Conservation (phyloP, 2,329 filamentous ascomycete species). For the Calonectria pseudoturangicola region DNA sequence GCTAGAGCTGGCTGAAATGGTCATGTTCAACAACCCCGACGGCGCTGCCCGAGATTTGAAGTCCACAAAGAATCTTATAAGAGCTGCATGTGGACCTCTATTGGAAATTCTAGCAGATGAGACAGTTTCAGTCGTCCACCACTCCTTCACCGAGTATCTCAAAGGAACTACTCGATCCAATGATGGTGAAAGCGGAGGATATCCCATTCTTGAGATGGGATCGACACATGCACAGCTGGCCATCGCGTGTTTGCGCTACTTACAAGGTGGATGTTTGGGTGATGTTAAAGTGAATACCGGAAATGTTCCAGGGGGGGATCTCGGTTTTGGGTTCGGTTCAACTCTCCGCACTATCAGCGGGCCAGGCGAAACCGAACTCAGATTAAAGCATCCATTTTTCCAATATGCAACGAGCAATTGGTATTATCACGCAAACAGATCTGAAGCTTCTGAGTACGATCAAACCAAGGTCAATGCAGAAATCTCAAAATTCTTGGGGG, state of each 20-base stretch:
- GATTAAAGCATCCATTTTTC: constrained; percentile 53
- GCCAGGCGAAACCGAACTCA: constrained; percentile 1
- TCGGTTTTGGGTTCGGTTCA: not conserved
- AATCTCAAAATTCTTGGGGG: constrained; percentile 38
- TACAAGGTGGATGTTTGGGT: constrained; percentile 30
- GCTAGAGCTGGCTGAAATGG: constrained; percentile 43
- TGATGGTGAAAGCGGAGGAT: not conserved
- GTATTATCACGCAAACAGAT: constrained; percentile 52
- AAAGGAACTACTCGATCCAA: constrained; percentile 24
- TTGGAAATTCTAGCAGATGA: constrained; percentile 46
- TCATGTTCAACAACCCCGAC: constrained; percentile 15
- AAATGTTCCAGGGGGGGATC: not conserved
- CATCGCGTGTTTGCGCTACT: constrained; percentile 38
- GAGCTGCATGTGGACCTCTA: constrained; percentile 34
- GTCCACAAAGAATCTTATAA: constrained; percentile 34
- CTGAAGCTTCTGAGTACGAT: constrained; percentile 45
- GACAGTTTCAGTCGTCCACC: constrained; percentile 44
- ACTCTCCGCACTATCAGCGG: not conserved
- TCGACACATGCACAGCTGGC: constrained; percentile 39
- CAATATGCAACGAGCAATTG: constrained; percentile 57
- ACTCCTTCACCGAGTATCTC: constrained; percentile 47
- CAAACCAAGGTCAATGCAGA: constrained; percentile 39
- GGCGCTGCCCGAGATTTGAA: constrained; percentile 16
- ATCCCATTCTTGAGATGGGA: constrained; percentile 30
- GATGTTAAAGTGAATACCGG: not conserved